Evolutionary conservation across 352 stramenopile genomes (phyloP).

Genomic region (Blastocystis sp.): DNA sequence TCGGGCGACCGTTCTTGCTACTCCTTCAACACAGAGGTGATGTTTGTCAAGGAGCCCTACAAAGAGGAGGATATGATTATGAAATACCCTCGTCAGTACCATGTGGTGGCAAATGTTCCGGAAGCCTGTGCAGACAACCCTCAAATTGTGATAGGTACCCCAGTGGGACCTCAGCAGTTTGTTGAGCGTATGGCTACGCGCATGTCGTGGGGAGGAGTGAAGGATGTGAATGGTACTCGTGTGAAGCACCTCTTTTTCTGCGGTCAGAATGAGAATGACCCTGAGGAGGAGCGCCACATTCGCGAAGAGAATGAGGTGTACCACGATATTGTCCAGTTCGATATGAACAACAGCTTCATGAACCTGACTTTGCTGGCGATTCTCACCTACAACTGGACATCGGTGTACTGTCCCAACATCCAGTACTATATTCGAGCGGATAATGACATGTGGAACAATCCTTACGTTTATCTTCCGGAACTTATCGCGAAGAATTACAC

Average conservation of each 20-base stretch:
- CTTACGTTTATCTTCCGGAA: background rate
- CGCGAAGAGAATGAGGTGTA: constrained; percentile 11
- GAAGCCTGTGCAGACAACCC: background rate
- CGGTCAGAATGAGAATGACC: constrained; percentile 30
- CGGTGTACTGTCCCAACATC: constrained; percentile 4
- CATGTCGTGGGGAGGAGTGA: background rate
- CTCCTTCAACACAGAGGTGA: background rate
- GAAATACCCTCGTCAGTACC: constrained; percentile 11
- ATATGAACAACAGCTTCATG: constrained; percentile 46
- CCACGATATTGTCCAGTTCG: constrained; percentile 40
- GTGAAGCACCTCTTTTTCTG: constrained; percentile 33
- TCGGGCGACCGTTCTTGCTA: background rate
- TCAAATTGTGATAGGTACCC: background rate
- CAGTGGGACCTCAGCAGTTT: constrained; percentile 31
- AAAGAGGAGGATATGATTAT: constrained; percentile 16
- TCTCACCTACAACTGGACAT: constrained; percentile 40
- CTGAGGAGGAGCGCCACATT: background rate
- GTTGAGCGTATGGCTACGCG: constrained; percentile 19
- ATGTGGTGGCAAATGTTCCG: background rate
- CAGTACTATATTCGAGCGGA: constrained; percentile 17
- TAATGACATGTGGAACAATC: constrained; percentile 42
- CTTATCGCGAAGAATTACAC: background rate
- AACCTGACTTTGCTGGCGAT: constrained; percentile 34
- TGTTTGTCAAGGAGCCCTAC: background rate
- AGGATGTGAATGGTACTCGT: background rate